Evolutionary conservation across 768 basidiomycete genomes (phyloP), one percentile per base, ranked within the genome.

Genomic region (Mycena maculata): DNA sequence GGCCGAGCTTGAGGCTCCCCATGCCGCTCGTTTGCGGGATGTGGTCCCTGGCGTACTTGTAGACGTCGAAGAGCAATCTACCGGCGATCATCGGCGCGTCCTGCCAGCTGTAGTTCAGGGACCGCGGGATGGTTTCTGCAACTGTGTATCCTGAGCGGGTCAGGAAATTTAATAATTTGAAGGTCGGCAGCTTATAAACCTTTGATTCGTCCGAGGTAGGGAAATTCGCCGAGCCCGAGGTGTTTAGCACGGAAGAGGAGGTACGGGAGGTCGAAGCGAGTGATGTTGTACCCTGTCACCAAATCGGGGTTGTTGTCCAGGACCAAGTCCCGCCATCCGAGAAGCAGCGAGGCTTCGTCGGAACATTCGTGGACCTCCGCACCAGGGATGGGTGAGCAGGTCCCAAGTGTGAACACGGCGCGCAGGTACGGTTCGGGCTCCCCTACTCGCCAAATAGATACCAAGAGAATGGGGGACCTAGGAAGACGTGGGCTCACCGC

Each of bases 371-470:
- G n/a, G 13, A 59, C 44, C 12, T 59, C 28, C 10, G 57, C 28
- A 18, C 57, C 57, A 18, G 12, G 15, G 12, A 59, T 59, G n/a
- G 42, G 6, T 30, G 57, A 59, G 27, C 57, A 59, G 3, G 44
- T 25, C 8, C 44, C 31, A 4, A 59, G 44, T 16, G 44, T 47
- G 27, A 47, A 47, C 1, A 47, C 31, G 1, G 16, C 23, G 28
- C 57, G 28, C 23, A 45, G 38, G 27, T 42, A 59, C 12, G 57
- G 45, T 11, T 59, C n/a, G 4, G n/a, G 12, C 33, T 59, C 44
- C 3, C 45, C 38, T 45, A 15, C 41, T 42, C 27, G 16, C 3
- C 10, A 28, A 13, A 18, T 27, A 30, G 27, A 31, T 13, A 28
- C 13, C 30, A 20, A 44, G n/a, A n/a, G 18, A n/a, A 7, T 12